Base-by-base conservation (phyloP, 1,139 yeast species). In the Suhomyces terraborum region DNA sequence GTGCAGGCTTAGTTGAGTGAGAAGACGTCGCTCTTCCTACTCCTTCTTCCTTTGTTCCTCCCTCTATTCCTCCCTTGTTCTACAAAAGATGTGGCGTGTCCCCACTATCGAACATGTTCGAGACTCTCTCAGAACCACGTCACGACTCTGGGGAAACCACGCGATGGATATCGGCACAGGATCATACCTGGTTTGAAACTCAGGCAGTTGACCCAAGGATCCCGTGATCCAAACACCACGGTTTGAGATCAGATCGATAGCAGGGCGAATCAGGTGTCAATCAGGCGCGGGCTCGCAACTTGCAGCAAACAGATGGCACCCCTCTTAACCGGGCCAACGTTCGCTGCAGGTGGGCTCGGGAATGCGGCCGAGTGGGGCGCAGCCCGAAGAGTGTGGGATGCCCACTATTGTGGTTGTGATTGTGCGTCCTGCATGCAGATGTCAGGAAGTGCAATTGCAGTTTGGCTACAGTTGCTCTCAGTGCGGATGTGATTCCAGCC, bases 221-320 rank as follows among this genome's bases (percentile, higher is more conserved):
- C 27, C 27, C 27, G 27, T 24, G 27, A 24, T 24, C 14, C 27
- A 14, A n/a, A 12, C n/a, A n/a, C 27, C 16, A 24, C 27, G 13
- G 27, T 14, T 5, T 14, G 6, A 24, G 27, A 24, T 24, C 27
- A 24, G 27, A 24, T 24, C 27, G 16, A 24, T 24, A n/a, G n/a
- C n/a, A n/a, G n/a, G 27, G 8, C 27, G 27, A 24, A 24, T 24
- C 27, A 24, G 27, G 27, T 24, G 27, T 24, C 27, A 24, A 16
- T 6, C 16, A 12, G 16, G 5, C 2, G 16, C 8, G 27, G 16
- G 27, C 27, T 4, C 27, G 8, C 8, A 24, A 24, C 16, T 8
- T 9, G n/a, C 3, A 2, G 6, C 8, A 12, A 12, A 24, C 12
- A 5, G 27, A 24, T 4, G 16, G 16, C 12, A 24, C 12, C 27